These are phyloP conservation scores for Ganoderma sinense DNA, from an alignment of 1,284 basidiomycete genomes.

Conservation along the genomic window DNA sequence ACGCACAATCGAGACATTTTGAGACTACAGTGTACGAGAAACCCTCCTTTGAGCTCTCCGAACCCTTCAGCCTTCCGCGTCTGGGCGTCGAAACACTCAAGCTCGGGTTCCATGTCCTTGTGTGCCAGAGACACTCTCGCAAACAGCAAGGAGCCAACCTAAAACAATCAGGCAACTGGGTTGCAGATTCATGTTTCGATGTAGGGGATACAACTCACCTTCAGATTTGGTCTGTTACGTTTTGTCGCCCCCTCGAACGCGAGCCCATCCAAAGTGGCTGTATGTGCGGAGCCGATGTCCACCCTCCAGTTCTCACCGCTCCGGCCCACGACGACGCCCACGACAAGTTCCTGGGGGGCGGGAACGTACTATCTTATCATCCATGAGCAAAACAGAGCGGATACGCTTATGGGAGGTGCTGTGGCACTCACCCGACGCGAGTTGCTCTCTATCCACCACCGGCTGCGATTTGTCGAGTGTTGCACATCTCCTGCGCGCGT, in stretches of 20 bases:
- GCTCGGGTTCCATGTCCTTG: slow-evolving; percentile 89
- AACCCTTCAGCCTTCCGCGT: slow-evolving; percentile 86
- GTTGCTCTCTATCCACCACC: slow-evolving; percentile 86
- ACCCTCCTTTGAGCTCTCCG: slow-evolving; percentile 84
- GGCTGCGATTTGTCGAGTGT: slow-evolving; percentile 73
- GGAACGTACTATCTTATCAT: slow-evolving; percentile 75
- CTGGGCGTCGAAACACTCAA: slow-evolving; percentile 89
- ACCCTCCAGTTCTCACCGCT: slow-evolving; percentile 84
- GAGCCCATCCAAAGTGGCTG: slow-evolving; percentile 78
- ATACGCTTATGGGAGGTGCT: not conserved
- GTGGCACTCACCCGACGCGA: slow-evolving; percentile 65
- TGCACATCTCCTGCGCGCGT: slow-evolving; percentile 74
- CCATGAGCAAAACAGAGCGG: slow-evolving; percentile 12
- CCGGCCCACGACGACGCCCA: slow-evolving; percentile 75
- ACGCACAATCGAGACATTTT: slow-evolving; percentile 81
- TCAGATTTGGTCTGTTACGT: slow-evolving; percentile 84
- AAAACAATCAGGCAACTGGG: slow-evolving; percentile 2
- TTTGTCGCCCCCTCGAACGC: slow-evolving; percentile 90
- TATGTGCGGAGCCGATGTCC: slow-evolving; percentile 84
- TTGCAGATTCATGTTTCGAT: not conserved
- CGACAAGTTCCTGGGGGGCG: slow-evolving; percentile 80
- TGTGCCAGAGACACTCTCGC: slow-evolving; percentile 86
- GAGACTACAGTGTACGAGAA: slow-evolving; percentile 77
- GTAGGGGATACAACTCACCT: slow-evolving; percentile 52
- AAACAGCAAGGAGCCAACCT: slow-evolving; percentile 86